Percentiles rank a stretch among this genome's conserved stretches.
phyloP scores from a whole-genome alignment of 2,329 filamentous ascomycete species.

The Calonectria fujianensis region DNA sequence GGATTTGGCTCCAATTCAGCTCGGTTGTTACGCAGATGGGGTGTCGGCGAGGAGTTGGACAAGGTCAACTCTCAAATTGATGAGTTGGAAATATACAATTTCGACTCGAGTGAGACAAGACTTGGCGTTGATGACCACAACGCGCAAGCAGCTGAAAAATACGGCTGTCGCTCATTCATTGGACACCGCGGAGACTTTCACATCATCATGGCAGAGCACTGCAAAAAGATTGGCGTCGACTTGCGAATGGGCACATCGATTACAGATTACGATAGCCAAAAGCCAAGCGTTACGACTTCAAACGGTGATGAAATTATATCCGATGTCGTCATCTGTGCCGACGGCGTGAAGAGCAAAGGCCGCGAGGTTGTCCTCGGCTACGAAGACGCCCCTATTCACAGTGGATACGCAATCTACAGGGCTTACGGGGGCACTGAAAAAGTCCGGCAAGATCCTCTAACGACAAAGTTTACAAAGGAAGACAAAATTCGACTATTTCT shows the following conservation, averaged over 20 bases:
- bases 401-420: not conserved
- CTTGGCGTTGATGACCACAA: not conserved
- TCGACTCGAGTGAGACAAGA: not conserved
- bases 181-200: slow-evolving; percentile 1
- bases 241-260: not conserved
- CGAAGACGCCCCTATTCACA: slow-evolving; percentile 15
- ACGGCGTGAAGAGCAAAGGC: slow-evolving; percentile 5
- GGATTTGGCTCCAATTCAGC: slow-evolving; percentile 9
- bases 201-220: not conserved
- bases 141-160: not conserved
- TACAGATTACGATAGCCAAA: not conserved
- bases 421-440: slow-evolving; percentile 2
- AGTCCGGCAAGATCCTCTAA: slow-evolving; percentile 5
- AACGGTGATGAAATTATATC: not conserved
- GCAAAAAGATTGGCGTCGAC: slow-evolving; percentile 4
- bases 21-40: not conserved
- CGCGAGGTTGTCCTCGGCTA: not conserved
- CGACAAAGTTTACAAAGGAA: slow-evolving; percentile 13
- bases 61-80: not conserved
- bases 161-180: not conserved
- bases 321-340: slow-evolving; percentile 3
- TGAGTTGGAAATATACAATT: slow-evolving; percentile 20
- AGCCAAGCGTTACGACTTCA: not conserved
- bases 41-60: not conserved
- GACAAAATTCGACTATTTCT: slow-evolving; percentile 2